These are phyloP conservation scores for Casuarina equisetifolia DNA, from an alignment of 306 rosid genomes.

Conservation along the genomic window DNA sequence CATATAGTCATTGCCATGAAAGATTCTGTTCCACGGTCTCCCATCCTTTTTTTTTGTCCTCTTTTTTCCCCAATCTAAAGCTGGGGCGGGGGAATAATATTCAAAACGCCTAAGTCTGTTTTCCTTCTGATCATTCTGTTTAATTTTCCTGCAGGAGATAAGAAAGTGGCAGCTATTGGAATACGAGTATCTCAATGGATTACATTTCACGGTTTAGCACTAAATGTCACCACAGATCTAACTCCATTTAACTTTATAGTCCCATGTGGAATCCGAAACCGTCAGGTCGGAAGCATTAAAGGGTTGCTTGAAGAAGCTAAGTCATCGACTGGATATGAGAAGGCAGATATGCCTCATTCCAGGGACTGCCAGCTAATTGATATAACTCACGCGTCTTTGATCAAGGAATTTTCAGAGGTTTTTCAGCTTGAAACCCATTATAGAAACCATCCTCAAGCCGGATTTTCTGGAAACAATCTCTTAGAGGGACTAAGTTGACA, in stretches of 20 bases:
- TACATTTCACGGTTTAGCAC: constrained; percentile 72
- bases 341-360: constrained; percentile 5
- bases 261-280: constrained; percentile 68
- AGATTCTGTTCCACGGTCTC: neutral
- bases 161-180: constrained; percentile 79
- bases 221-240: constrained; percentile 66
- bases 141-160: constrained; percentile 47
- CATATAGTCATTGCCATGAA: neutral
- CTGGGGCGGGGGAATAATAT: neutral
- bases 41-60: neutral
- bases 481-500: neutral
- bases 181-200: constrained; percentile 64
- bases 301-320: constrained; percentile 40
- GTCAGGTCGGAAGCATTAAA: constrained; percentile 66
- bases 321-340: constrained; percentile 16
- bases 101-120: neutral
- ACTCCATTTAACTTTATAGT: constrained; percentile 60
- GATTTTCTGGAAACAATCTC: constrained; percentile 24
- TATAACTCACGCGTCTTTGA: constrained; percentile 46
- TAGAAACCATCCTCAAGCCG: constrained; percentile 30
- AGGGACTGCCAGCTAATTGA: constrained; percentile 46
- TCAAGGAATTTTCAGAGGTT: constrained; percentile 60
- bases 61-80: too few relatives aligned
- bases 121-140: constrained; percentile 18
- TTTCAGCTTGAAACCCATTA: constrained; percentile 50